Base-by-base conservation (phyloP, 1,284 basidiomycete species). In the Ganoderma lingzhi region DNA sequence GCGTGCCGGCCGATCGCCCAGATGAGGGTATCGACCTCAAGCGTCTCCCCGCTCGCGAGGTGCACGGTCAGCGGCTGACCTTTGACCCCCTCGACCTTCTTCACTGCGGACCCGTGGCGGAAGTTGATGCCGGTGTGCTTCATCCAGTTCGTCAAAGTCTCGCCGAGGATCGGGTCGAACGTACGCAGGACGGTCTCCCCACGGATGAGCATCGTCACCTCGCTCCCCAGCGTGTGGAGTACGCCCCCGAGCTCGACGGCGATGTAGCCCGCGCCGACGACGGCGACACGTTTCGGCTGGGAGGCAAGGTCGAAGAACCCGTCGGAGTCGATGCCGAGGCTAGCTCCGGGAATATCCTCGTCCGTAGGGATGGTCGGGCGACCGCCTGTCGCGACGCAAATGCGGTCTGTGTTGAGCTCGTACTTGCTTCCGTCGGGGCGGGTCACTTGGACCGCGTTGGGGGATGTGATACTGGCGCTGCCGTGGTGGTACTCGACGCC, bases 221-320 rank as follows among this genome's bases (percentile, higher is more conserved):
- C 96, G 56, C 90, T 88, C 32, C 96, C 96, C 63, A 96, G 88
- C 6, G 93, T 87, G 81, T 97, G 90, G 81, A 98, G 89, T 68
- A 98, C 89, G 35, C 96, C 96, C 4, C 96, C 94, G 59, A 97
- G 89, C 80, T 99, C 97, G 73, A 99, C 95, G 30, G 96, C 96
- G 76, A 99, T 99, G 82, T 99, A 99, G 4, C 97, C 97, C 23
- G 97, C 97, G 63, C 97, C 97, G 51, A 98, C 92, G 69, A 99
- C 93, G 2, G 93, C 96, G 41, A 98, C 96, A 67, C 96, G 90
- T 82, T 93, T 95, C 15, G 97, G 97, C 81, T 98, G 96, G 71
- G 93, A 87, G 76, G 90, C 89, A 60, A 99, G 89, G 56, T 91
- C 95, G 78, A 99, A 99, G 86, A 99, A 99, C 12, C 96, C 96